Percentiles rank a stretch among this genome's conserved stretches.
phyloP scores from a whole-genome alignment of 306 rosid species.

The Corylus heterophylla region DNA sequence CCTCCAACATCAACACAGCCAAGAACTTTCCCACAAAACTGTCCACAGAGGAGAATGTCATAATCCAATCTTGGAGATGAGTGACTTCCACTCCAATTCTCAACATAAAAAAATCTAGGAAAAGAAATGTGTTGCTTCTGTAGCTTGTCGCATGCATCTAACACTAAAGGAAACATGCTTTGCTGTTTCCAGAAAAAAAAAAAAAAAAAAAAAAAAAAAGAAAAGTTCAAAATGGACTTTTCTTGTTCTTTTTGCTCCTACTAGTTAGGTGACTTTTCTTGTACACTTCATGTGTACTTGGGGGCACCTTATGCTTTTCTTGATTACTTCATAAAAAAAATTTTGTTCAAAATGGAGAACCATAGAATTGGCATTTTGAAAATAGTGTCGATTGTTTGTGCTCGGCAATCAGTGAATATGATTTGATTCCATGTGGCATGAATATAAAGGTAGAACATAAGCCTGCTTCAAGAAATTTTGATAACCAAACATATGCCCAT shows the following conservation, averaged over 20 bases:
- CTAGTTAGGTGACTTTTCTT: too few species aligned
- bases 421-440: neutral
- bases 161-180: neutral
- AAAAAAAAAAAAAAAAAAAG: too few species aligned
- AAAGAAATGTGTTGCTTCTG: neutral
- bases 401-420: neutral
- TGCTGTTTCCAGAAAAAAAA: constrained; percentile 8
- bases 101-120: constrained; percentile 8
- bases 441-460: neutral
- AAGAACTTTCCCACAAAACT: constrained; percentile 79
- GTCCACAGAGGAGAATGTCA: constrained; percentile 27
- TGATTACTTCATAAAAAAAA: too few species aligned
- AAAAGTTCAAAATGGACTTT: neutral
- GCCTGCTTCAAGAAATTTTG: neutral
- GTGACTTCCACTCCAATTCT: constrained; percentile 3
- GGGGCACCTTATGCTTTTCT: too few species aligned
- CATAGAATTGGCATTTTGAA: neutral
- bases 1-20: constrained; percentile 90
- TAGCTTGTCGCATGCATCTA: neutral
- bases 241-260: too few species aligned
- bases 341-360: neutral
- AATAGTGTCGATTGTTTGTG: neutral
- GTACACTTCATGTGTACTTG: too few species aligned
- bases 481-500: neutral
- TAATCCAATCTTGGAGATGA: constrained; percentile 10